phyloP scores from a whole-genome alignment of 257 asterid species.

The Solanum virginianum region DNA sequence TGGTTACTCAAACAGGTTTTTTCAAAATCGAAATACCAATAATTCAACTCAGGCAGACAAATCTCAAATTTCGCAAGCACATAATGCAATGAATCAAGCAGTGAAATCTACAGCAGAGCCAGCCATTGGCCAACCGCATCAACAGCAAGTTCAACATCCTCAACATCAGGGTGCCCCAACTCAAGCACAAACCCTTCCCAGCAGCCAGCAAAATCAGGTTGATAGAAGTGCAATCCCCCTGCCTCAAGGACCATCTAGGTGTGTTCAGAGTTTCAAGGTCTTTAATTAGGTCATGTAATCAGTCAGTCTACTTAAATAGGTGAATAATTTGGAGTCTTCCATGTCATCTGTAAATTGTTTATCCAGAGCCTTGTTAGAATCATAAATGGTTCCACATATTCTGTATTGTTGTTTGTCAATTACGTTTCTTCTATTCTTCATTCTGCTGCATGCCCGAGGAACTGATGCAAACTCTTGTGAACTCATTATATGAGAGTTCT shows the following conservation, averaged over 20 bases:
- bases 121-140: slow-evolving; percentile 23
- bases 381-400: not conserved
- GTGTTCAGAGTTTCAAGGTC: slow-evolving; percentile 72
- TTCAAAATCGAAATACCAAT: slow-evolving; percentile 56
- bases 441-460: not conserved
- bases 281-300: slow-evolving; percentile 53
- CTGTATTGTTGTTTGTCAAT: not conserved
- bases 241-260: slow-evolving; percentile 99
- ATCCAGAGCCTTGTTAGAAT: not conserved
- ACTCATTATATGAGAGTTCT: not conserved
- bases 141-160: slow-evolving; percentile 40
- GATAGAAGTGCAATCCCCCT: slow-evolving; percentile 57
- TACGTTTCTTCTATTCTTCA: not conserved
- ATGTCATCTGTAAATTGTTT: slow-evolving; percentile 43
- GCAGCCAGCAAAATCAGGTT: slow-evolving; percentile 57
- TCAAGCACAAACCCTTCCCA: slow-evolving; percentile 44
- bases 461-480: not conserved
- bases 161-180: slow-evolving; percentile 25
- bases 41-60: slow-evolving; percentile 52
- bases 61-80: slow-evolving; percentile 40
- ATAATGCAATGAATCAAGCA: slow-evolving; percentile 37
- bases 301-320: slow-evolving; percentile 38
- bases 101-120: slow-evolving; percentile 35
- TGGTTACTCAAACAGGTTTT: slow-evolving; percentile 55
- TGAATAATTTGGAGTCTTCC: slow-evolving; percentile 30